A percentile compares a stretch with the other conserved stretches of the same genome.
Evolutionary conservation across 2,329 filamentous ascomycete species (phyloP).

Genomic region (Fusarium redolens): DNA sequence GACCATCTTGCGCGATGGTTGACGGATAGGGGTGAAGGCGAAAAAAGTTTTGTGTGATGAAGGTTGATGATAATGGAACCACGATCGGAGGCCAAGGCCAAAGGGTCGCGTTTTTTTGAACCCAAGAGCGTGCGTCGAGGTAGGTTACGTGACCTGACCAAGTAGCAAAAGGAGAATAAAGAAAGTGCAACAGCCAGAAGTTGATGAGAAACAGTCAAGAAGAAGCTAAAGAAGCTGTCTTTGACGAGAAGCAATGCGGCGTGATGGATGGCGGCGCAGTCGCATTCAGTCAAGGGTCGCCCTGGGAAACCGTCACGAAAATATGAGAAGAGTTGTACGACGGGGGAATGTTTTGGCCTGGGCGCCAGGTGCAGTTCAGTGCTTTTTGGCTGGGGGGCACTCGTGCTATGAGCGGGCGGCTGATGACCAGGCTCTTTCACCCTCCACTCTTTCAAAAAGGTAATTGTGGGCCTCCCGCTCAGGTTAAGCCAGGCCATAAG

Average conservation of each 20-base stretch:
- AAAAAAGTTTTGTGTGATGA: conserved; percentile 14
- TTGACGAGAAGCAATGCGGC: conserved; percentile 40
- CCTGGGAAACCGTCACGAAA: conserved; percentile 47
- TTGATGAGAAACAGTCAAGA: conserved; percentile 30
- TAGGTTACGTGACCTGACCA: conserved; percentile 13
- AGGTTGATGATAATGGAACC: conserved; percentile 20
- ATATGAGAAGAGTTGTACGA: conserved; percentile 42
- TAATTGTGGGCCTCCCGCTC: conserved; percentile 15
- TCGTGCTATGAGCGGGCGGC: conserved; percentile 36
- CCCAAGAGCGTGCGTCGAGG: conserved; percentile 1
- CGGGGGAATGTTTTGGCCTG: conserved; percentile 41
- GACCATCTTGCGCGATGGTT: conserved; percentile 47
- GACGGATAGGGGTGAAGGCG: conserved; percentile 1
- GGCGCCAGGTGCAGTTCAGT: conserved; percentile 21
- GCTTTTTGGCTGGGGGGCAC: conserved; percentile 22
- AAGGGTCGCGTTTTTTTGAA: conserved; percentile 31
- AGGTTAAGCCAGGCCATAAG: conserved; percentile 12
- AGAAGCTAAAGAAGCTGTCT: conserved; percentile 30
- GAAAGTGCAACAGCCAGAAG: conserved; percentile 8
- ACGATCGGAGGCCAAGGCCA: conserved; percentile 24
- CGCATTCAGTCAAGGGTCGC: conserved; percentile 45
- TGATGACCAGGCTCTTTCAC: conserved; percentile 35
- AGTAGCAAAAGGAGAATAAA: conserved; percentile 19
- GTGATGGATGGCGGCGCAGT: conserved; percentile 46
- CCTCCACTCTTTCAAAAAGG: conserved; percentile 24